Conservation (phyloP, 768 basidiomycete species). For the Lentinula aciculospora region DNA sequence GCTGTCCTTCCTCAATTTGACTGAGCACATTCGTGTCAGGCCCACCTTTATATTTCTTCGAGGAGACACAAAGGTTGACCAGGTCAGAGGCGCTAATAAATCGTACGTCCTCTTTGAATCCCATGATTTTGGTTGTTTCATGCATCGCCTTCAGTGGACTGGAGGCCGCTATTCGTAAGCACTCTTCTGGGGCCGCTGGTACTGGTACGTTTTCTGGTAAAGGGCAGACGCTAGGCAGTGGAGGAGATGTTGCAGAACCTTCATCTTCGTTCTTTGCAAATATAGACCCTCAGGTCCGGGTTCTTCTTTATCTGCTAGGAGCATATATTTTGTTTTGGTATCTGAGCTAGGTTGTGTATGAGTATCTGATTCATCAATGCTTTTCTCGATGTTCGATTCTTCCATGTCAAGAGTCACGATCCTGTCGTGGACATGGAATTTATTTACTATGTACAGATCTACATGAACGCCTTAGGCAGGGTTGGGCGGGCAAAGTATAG, state of each 20-base stretch:
- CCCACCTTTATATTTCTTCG: slow-evolving; percentile 81
- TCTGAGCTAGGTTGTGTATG: slow-evolving; percentile 25
- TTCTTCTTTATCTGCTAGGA: slow-evolving; percentile 55
- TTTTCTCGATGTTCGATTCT: neutral
- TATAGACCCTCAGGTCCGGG: slow-evolving; percentile 63
- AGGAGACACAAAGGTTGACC: slow-evolving; percentile 60
- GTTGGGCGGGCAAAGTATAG: too few relatives aligned
- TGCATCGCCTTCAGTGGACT: slow-evolving; percentile 41
- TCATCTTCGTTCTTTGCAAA: slow-evolving; percentile 32
- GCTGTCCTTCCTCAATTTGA: neutral
- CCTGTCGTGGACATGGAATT: too few relatives aligned
- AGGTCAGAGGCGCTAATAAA: slow-evolving; percentile 67
- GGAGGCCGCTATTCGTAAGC: slow-evolving; percentile 50
- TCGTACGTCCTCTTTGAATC: slow-evolving; percentile 33
- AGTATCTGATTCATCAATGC: too few relatives aligned
- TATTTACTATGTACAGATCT: too few relatives aligned
- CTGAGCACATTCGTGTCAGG: slow-evolving; percentile 33
- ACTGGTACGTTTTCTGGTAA: slow-evolving; percentile 57
- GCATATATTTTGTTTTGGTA: slow-evolving; percentile 62
- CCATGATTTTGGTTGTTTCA: neutral
- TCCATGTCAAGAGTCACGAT: too few relatives aligned
- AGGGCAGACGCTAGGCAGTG: slow-evolving; percentile 68
- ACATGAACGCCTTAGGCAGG: too few relatives aligned
- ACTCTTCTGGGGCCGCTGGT: slow-evolving; percentile 34
- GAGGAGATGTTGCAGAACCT: slow-evolving; percentile 18